A percentile compares a stretch with the other conserved stretches of the same genome.
These are phyloP conservation scores for Thalassiosira mediterranea DNA, from an alignment of 352 stramenopile species.

Conservation along the genomic window DNA sequence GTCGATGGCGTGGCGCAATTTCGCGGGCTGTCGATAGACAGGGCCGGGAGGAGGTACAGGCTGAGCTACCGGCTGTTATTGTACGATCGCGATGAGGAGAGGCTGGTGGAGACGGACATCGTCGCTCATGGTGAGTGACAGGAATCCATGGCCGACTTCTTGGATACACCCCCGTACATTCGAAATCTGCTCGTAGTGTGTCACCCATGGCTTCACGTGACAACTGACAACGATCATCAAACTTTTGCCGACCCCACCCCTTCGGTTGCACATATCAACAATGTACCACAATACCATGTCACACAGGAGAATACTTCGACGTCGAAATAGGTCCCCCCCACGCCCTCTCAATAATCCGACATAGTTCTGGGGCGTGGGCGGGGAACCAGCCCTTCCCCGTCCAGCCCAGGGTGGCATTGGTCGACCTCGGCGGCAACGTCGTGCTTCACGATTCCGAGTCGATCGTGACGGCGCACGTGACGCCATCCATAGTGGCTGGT, in stretches of 20 bases:
- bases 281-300: no score
- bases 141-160: no score
- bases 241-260: no score
- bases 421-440: conserved; percentile 67
- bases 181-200: no score
- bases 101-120: conserved; percentile 36
- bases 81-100: conserved; percentile 19
- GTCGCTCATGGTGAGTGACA: conserved; percentile 40
- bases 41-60: conserved; percentile 55
- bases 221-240: neutral
- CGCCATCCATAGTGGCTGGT: conserved; percentile 46
- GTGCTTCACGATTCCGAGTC: conserved; percentile 48
- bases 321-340: conserved; percentile 56
- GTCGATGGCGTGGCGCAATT: conserved; percentile 59
- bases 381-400: conserved; percentile 65
- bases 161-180: no score
- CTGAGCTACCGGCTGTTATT: conserved; percentile 56
- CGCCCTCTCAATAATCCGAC: conserved; percentile 44
- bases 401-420: conserved; percentile 62
- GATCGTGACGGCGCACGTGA: conserved; percentile 51
- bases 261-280: no score
- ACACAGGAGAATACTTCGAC: conserved; percentile 58
- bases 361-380: conserved; percentile 51
- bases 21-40: conserved; percentile 58
- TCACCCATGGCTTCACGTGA: neutral